These are phyloP conservation scores for Phlyctochytrium arcticum DNA, from an alignment of 192 early-diverging fungal genomes.

Conservation along the genomic window DNA sequence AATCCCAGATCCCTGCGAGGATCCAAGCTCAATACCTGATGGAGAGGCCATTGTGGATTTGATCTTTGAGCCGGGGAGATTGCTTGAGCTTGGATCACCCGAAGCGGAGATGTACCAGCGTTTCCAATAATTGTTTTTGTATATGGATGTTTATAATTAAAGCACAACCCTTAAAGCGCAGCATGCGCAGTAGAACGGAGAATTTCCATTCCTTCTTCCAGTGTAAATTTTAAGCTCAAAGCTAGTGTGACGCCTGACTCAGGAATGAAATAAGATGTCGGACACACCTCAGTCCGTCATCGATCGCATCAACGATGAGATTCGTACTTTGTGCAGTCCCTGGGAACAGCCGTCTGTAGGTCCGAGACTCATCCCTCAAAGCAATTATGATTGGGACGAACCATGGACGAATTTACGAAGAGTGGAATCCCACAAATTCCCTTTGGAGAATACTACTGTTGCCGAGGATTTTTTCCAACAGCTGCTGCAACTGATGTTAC, in stretches of 20 bases:
- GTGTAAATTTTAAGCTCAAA: neutral
- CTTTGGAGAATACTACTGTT: neutral
- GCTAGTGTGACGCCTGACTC: neutral
- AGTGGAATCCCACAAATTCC: neutral
- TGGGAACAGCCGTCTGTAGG: too few species aligned
- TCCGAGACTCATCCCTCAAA: too few species aligned
- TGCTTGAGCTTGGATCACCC: conserved; percentile 30
- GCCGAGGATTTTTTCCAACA: neutral
- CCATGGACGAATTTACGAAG: neutral
- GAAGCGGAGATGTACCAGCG: conserved; percentile 32
- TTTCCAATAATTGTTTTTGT: neutral
- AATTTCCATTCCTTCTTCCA: neutral
- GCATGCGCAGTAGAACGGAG: neutral
- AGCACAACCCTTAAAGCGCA: neutral
- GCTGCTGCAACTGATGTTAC: neutral
- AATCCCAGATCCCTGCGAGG: conserved; percentile 6
- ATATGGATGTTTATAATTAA: neutral
- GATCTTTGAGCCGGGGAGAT: conserved; percentile 48
- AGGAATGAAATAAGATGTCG: too few species aligned
- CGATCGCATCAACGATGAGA: too few species aligned
- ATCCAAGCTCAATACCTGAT: conserved; percentile 14
- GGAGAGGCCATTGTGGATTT: conserved; percentile 48
- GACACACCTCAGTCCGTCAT: too few species aligned
- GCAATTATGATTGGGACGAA: neutral
- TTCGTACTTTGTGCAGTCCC: too few species aligned